phyloP scores from a whole-genome alignment of 176 grass and related monocot genomes.

The Zea luxurians region DNA sequence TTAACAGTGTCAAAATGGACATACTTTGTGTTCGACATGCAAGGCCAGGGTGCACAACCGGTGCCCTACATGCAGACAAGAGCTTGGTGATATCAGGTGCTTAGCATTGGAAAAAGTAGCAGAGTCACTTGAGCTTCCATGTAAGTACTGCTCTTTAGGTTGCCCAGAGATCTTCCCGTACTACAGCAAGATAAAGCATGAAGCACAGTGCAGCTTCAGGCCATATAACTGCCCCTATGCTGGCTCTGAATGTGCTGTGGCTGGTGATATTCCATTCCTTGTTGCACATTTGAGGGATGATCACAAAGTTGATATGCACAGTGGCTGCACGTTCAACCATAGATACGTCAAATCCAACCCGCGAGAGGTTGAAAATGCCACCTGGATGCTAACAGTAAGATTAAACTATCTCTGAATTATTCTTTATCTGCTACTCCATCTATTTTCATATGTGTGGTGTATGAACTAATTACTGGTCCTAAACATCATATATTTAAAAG shows the following conservation, averaged over 20 bases:
- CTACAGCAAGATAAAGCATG: constrained; percentile 69
- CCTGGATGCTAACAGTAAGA: constrained; percentile 67
- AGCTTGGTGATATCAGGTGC: constrained; percentile 62
- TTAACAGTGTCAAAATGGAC: constrained; percentile 60
- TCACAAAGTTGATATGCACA: constrained; percentile 66
- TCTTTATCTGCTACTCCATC: neutral
- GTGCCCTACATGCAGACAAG: constrained; percentile 66
- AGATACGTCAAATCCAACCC: constrained; percentile 64
- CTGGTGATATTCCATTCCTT: constrained; percentile 63
- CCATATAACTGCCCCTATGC: constrained; percentile 62
- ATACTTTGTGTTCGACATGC: constrained; percentile 59
- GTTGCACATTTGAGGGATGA: constrained; percentile 66
- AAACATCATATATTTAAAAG: no score
- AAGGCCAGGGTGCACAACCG: constrained; percentile 63
- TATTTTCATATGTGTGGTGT: no score
- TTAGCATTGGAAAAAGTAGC: constrained; percentile 62
- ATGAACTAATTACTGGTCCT: no score
- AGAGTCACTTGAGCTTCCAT: constrained; percentile 59
- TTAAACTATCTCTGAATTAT: neutral
- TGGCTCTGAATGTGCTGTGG: constrained; percentile 64
- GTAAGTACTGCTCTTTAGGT: constrained; percentile 63
- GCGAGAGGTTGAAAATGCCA: constrained; percentile 61
- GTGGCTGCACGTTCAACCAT: constrained; percentile 58
- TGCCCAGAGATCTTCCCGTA: constrained; percentile 61
- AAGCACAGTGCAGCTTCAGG: constrained; percentile 60